phyloP scores from a whole-genome alignment of 164 flowering plant genomes.

The Houttuynia cordata region DNA sequence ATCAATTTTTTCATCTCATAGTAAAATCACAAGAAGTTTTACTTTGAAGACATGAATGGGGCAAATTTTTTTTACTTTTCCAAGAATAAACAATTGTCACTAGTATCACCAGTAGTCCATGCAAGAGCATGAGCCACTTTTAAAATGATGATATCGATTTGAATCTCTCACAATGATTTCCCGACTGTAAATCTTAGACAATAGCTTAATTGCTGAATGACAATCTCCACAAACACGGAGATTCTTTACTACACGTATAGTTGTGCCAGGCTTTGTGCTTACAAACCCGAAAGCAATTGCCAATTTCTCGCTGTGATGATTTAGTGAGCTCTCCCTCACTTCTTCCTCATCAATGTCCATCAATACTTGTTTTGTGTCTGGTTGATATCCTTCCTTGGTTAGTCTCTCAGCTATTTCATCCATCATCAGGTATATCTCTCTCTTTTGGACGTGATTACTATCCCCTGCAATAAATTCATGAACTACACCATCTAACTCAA shows the following conservation, averaged over 20 bases:
- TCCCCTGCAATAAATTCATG: slow-evolving; percentile 9
- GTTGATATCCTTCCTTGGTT: slow-evolving; percentile 5
- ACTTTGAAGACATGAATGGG: no score
- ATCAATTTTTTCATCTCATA: no score
- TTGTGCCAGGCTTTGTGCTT: slow-evolving; percentile 8
- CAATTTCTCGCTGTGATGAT: slow-evolving; percentile 11
- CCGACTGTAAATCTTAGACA: slow-evolving; percentile 5
- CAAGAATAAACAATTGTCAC: no score
- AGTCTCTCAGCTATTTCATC: slow-evolving; percentile 3
- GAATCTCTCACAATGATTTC: slow-evolving; percentile 10
- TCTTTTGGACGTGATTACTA: slow-evolving; percentile 1
- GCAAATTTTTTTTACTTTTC: no score
- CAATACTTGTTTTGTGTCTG: slow-evolving; percentile 6
- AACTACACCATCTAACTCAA: slow-evolving; percentile 7
- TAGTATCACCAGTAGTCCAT: slow-evolving; percentile 9
- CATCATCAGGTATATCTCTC: slow-evolving; percentile 8
- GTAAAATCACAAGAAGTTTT: no score
- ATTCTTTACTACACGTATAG: slow-evolving; percentile 6
- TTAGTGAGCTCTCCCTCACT: slow-evolving; percentile 8
- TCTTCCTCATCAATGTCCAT: slow-evolving; percentile 9
- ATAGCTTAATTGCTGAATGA: slow-evolving; percentile 5
- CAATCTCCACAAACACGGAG: slow-evolving; percentile 9
- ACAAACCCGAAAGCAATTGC: slow-evolving; percentile 9
- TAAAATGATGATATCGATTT: slow-evolving; percentile 9
- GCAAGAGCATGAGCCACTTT: slow-evolving; percentile 8